A percentile compares a stretch with the other conserved stretches of the same genome.
Conservation (phyloP, 257 asterid species). For the Plantago ovata region DNA sequence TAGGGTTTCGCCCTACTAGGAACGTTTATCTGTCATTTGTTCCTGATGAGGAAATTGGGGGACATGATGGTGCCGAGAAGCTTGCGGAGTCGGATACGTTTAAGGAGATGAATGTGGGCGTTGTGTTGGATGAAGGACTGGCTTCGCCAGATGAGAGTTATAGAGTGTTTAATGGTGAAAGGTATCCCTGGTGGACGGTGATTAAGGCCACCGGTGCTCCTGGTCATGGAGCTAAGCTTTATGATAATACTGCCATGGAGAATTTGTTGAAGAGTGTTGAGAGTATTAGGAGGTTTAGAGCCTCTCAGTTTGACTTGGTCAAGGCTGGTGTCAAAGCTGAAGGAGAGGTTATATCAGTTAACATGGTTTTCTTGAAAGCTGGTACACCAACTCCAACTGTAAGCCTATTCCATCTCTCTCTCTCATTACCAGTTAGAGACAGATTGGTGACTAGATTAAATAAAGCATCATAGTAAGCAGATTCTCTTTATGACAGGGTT, state of each 20-base stretch:
- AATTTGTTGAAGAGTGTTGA: constrained; percentile 84
- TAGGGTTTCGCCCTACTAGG: constrained; percentile 66
- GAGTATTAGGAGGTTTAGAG: constrained; percentile 72
- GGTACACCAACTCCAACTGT: constrained; percentile 95
- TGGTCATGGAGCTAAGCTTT: constrained; percentile 95
- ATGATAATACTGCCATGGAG: constrained; percentile 91
- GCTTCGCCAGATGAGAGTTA: constrained; percentile 65
- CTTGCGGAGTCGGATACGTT: constrained; percentile 65
- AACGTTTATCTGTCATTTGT: constrained; percentile 72
- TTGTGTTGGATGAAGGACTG: constrained; percentile 90
- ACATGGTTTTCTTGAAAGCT: constrained; percentile 85
- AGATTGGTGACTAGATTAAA: too few relatives aligned
- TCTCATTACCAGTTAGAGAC: too few relatives aligned
- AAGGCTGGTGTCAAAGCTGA: constrained; percentile 74
- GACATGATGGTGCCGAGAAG: constrained; percentile 79
- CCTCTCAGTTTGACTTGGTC: constrained; percentile 81
- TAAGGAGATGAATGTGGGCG: constrained; percentile 71
- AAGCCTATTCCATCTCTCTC: too few relatives aligned
- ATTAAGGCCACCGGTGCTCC: constrained; percentile 85
- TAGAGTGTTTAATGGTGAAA: constrained; percentile 79
- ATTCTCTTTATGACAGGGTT: constrained; percentile 53
- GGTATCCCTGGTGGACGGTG: constrained; percentile 83
- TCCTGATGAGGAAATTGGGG: constrained; percentile 99
- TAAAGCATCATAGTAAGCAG: background rate
- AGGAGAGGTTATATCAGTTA: constrained; percentile 88